Conservation (phyloP, 2,329 filamentous ascomycete species). For the Cladosporium sp. region DNA sequence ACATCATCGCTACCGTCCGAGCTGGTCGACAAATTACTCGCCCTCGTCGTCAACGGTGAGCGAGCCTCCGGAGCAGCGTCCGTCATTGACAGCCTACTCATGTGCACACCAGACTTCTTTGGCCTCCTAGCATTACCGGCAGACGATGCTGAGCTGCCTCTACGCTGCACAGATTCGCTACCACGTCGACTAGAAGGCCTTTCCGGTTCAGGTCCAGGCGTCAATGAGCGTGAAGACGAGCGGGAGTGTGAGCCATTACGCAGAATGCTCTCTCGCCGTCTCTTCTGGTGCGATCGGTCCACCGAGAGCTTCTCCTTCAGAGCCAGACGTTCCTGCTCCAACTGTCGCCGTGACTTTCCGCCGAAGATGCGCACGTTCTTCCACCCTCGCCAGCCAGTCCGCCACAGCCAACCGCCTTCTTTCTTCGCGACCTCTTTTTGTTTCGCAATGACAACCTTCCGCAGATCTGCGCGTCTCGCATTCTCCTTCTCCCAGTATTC, state of each 20-base stretch:
- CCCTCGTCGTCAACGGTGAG: slow-evolving; percentile 18
- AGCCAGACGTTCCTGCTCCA: slow-evolving; percentile 35
- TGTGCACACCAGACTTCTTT: slow-evolving; percentile 19
- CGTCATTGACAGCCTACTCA: slow-evolving; percentile 19
- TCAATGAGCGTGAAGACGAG: slow-evolving; percentile 30
- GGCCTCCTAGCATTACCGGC: slow-evolving; percentile 19
- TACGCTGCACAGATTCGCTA: slow-evolving; percentile 25
- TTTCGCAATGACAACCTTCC: slow-evolving; percentile 68
- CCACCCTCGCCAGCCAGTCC: slow-evolving; percentile 71
- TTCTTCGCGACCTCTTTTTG: slow-evolving; percentile 70
- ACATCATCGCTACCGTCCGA: slow-evolving; percentile 20
- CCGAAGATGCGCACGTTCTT: slow-evolving; percentile 37
- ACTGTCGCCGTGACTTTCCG: slow-evolving; percentile 33
- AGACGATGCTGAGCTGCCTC: slow-evolving; percentile 29
- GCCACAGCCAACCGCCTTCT: slow-evolving; percentile 79
- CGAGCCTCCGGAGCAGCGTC: slow-evolving; percentile 16
- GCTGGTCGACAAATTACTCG: slow-evolving; percentile 19
- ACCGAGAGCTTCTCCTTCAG: slow-evolving; percentile 31
- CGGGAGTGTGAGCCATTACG: slow-evolving; percentile 29
- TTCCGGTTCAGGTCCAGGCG: slow-evolving; percentile 33
- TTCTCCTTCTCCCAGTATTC: slow-evolving; percentile 99
- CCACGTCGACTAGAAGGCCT: slow-evolving; percentile 21
- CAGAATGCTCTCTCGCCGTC: slow-evolving; percentile 27
- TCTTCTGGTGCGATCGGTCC: slow-evolving; percentile 28
- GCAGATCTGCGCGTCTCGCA: slow-evolving; percentile 74